Percentiles rank a stretch among this genome's conserved stretches.
These are phyloP conservation scores for Penicillium psychrosexuale DNA, from an alignment of 2,329 filamentous ascomycete genomes.

Conservation along the genomic window DNA sequence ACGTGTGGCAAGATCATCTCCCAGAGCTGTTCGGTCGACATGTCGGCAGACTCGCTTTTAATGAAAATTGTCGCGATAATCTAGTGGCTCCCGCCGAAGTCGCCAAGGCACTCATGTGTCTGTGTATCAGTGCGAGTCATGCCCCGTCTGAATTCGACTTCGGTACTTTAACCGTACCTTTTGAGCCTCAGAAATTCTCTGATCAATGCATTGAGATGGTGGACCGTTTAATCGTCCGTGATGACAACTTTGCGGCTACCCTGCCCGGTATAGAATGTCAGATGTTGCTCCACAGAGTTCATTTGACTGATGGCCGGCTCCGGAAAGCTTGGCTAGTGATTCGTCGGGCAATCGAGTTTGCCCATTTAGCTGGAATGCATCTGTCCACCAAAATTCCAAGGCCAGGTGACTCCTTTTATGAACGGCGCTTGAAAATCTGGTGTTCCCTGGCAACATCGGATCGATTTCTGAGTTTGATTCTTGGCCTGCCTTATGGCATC, in stretches of 20 bases:
- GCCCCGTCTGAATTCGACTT: constrained; percentile 40
- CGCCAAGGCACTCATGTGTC: constrained; percentile 45
- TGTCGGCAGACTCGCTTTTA: constrained; percentile 10
- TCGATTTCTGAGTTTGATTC: constrained; percentile 51
- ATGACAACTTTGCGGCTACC: constrained; percentile 51
- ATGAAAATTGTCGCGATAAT: constrained; percentile 3
- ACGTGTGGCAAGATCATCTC: constrained; percentile 34
- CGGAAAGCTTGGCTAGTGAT: constrained; percentile 54
- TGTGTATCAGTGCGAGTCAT: constrained; percentile 45
- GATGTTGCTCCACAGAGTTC: constrained; percentile 51
- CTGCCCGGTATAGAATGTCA: constrained; percentile 55
- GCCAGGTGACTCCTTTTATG: constrained; percentile 25
- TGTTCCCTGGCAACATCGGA: constrained; percentile 44
- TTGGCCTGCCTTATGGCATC: constrained; percentile 52
- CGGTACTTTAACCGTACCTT: constrained; percentile 35
- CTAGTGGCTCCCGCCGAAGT: constrained; percentile 37
- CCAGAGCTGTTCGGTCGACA: constrained; percentile 27
- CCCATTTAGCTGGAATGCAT: constrained; percentile 52
- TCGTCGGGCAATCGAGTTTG: constrained; percentile 52
- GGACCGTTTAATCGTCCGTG: constrained; percentile 48
- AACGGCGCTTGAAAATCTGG: constrained; percentile 41
- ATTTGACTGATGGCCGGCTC: constrained; percentile 55
- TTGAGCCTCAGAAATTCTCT: constrained; percentile 44
- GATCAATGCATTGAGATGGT: constrained; percentile 48
- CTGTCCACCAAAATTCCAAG: constrained; percentile 30